These are phyloP conservation scores for Aspergillus bridgeri DNA, from an alignment of 495 filamentous ascomycete genomes.

Conservation along the genomic window DNA sequence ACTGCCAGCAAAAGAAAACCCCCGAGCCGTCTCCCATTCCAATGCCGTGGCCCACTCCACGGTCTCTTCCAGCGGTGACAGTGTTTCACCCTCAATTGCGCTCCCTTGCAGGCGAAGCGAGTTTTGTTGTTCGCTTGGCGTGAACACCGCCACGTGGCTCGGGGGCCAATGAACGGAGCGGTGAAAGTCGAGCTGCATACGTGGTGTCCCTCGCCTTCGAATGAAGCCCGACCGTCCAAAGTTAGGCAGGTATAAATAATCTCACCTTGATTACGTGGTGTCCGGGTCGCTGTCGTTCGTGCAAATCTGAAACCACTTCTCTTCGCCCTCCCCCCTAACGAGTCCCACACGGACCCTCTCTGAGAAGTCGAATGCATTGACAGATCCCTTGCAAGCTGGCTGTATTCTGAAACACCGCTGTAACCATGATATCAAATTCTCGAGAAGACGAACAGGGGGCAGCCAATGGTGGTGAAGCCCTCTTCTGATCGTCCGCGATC, in stretches of 20 bases:
- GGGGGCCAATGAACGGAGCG: slow-evolving; percentile 10
- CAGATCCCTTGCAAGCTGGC: slow-evolving; percentile 1
- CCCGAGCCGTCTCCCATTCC: background rate
- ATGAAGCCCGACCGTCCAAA: background rate
- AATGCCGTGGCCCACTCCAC: background rate
- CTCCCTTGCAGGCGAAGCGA: slow-evolving; percentile 1
- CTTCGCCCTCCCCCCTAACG: background rate
- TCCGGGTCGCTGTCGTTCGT: background rate
- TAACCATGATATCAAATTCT: slow-evolving; percentile 6
- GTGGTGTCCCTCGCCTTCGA: background rate
- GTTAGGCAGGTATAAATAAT: slow-evolving; percentile 3
- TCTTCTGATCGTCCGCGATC: slow-evolving; percentile 21
- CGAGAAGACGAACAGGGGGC: background rate
- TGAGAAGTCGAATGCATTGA: background rate
- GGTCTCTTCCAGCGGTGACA: background rate
- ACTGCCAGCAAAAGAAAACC: background rate
- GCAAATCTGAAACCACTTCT: slow-evolving; percentile 3
- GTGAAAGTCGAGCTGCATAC: slow-evolving; percentile 5
- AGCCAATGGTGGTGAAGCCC: background rate
- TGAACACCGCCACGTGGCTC: slow-evolving; percentile 14
- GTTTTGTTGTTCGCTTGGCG: slow-evolving; percentile 14
- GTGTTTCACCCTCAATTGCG: background rate
- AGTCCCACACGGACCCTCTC: background rate
- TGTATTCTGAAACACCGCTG: slow-evolving; percentile 16
- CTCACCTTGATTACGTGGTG: background rate